Base-by-base conservation (phyloP, 352 stramenopile genomes). In the Pythium vanterpoolii region DNA sequence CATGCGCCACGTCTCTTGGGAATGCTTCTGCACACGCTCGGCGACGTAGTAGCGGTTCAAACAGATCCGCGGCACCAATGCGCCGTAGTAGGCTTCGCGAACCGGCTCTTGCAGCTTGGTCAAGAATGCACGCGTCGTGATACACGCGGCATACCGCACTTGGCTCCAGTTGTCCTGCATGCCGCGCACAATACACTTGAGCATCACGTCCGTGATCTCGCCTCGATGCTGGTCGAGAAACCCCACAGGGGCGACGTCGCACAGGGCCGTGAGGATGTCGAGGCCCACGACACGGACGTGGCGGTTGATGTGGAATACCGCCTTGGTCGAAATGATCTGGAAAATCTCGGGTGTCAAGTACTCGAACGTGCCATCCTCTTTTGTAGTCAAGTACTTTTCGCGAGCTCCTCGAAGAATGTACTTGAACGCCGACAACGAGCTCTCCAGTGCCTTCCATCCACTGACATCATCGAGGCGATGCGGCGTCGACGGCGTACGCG, bases 81-180 rank as follows among this genome's bases (percentile, higher is more conserved):
- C 56, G 1, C 76, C 76, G 11, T 90, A 69, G 56, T 96, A 98
- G 11, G 66, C 48, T 1, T 70, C 63, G 21, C 79, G 81, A 3
- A 71, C 60, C 6, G 87, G 56, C 5, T 68, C 42, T 42, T 79
- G 68, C 13, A 98, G 83, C 57, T 90, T 90, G 28, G 76, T 21
- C 24, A 97, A 68, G 65, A 98, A 97, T 6, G 80, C 79, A 8
- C 95, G 86, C 45, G 85, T 90, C 8, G 96, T 76, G 34, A 98
- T 96, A 38, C 79, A 97, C 1, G 92, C 95, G 3, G 93, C 95
- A 71, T 98, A 98, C 5, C 96, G 86, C 36, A 99, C 96, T 68
- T 99, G 96, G 61, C 88, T 98, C 96, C 96, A 99, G 73, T 98
- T 98, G 73, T 99, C 96, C 27, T 96, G 84, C 68, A 98, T 77